Evolutionary conservation across 805 yeast genomes (phyloP).

Genomic region (Jamesozyma gamospora): DNA sequence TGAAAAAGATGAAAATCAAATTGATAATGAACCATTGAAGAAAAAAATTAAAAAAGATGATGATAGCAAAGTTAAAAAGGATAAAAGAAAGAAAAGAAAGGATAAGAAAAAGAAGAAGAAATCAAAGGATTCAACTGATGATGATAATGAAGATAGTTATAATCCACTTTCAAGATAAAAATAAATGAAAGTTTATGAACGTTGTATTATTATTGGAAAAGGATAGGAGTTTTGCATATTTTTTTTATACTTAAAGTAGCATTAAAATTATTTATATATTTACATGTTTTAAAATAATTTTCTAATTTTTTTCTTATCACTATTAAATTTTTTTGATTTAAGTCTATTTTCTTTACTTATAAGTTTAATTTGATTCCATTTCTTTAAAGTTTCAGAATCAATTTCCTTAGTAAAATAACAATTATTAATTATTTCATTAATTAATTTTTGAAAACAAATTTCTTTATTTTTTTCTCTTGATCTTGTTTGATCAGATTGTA

Average conservation of each 20-base stretch:
- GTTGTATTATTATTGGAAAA: too few relatives aligned
- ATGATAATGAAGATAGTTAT: conserved; percentile 19
- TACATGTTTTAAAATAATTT: not conserved
- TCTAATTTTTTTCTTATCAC: conserved; percentile 30
- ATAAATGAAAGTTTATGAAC: too few relatives aligned
- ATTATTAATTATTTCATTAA: conserved; percentile 38
- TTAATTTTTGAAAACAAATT: conserved; percentile 52
- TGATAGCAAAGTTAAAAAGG: not conserved
- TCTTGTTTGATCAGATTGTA: conserved; percentile 52
- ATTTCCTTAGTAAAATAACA: conserved; percentile 42
- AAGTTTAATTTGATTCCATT: conserved; percentile 39
- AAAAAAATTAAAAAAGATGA: conserved; percentile 9
- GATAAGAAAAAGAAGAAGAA: conserved; percentile 14
- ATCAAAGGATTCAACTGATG: conserved; percentile 4
- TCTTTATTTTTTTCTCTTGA: conserved; percentile 47
- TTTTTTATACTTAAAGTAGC: too few relatives aligned
- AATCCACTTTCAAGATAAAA: conserved; percentile 8
- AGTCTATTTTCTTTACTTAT: conserved; percentile 30
- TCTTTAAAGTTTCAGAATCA: conserved; percentile 34
- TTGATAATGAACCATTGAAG: conserved; percentile 8
- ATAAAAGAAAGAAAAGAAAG: conserved; percentile 4
- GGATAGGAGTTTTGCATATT: too few relatives aligned
- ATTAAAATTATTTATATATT: too few relatives aligned
- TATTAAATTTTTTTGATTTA: conserved; percentile 28
- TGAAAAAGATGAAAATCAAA: conserved; percentile 11